These are phyloP conservation scores for Skeletonema potamos DNA, from an alignment of 108 stramenopile species.

Conservation along the genomic window DNA sequence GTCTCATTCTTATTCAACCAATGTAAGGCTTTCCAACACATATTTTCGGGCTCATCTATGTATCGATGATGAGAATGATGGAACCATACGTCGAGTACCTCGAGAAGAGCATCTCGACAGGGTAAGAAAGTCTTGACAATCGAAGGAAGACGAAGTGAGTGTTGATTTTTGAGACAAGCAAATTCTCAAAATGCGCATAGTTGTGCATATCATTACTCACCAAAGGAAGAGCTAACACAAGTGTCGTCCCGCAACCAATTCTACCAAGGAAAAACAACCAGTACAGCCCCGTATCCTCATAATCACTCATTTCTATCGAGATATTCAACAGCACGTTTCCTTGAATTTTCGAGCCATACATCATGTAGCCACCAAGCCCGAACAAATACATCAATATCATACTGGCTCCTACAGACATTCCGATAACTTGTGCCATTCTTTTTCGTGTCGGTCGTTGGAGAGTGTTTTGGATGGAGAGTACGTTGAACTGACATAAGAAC, in stretches of 20 bases:
- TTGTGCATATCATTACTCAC: not conserved
- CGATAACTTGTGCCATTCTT: not conserved
- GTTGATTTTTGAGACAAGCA: not conserved
- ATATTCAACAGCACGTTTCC: not conserved
- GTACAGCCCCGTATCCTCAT: not conserved
- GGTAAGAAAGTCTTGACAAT: not conserved
- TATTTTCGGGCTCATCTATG: not conserved
- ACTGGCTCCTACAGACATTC: not conserved
- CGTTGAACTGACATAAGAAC: not conserved
- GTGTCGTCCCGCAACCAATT: not conserved
- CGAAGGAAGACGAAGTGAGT: not conserved
- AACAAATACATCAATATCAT: not conserved
- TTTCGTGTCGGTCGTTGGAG: not conserved
- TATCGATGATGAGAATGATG: not conserved
- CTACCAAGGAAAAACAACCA: not conserved
- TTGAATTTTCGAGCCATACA: not conserved
- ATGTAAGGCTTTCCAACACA: not conserved
- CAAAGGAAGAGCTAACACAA: not conserved
- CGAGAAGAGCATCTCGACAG: not conserved
- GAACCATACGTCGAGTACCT: not conserved
- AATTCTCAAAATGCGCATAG: no score
- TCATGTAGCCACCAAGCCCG: not conserved
- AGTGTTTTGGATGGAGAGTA: not conserved
- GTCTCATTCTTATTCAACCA: not conserved
- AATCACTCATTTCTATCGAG: not conserved